These are phyloP conservation scores for Seiridium unicorne DNA, from an alignment of 2,329 filamentous ascomycete genomes.

Conservation along the genomic window DNA sequence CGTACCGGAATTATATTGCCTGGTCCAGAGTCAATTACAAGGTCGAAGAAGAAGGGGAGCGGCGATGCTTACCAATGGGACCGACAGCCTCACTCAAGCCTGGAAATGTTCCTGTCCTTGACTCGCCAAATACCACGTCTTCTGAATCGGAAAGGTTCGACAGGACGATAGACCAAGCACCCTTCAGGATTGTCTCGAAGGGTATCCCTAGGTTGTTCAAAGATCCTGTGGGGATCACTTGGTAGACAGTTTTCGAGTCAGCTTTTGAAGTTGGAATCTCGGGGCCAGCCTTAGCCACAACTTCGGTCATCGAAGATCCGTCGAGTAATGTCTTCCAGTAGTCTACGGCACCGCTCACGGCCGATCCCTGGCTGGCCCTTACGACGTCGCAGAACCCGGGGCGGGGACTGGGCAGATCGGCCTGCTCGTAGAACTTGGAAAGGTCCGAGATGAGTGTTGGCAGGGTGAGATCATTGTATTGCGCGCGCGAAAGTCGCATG, in stretches of 20 bases:
- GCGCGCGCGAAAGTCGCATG: slow-evolving; percentile 46
- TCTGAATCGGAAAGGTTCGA: slow-evolving; percentile 44
- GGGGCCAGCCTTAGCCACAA: slow-evolving; percentile 41
- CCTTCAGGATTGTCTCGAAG: slow-evolving; percentile 53
- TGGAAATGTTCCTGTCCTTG: slow-evolving; percentile 46
- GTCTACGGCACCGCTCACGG: slow-evolving; percentile 34
- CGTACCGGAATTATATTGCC: slow-evolving; percentile 48
- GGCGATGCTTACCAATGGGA: slow-evolving; percentile 28
- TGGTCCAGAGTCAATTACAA: not conserved
- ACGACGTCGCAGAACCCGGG: slow-evolving; percentile 49
- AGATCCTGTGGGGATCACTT: slow-evolving; percentile 38
- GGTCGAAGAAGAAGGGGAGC: not conserved
- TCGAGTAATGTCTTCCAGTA: slow-evolving; percentile 47
- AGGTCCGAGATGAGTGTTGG: slow-evolving; percentile 48
- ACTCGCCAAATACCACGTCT: slow-evolving; percentile 57
- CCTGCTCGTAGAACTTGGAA: slow-evolving; percentile 41
- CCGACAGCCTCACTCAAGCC: slow-evolving; percentile 43
- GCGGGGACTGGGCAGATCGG: slow-evolving; percentile 28
- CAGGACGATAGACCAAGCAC: slow-evolving; percentile 56
- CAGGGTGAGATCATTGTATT: slow-evolving; percentile 46
- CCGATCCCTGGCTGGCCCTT: slow-evolving; percentile 35
- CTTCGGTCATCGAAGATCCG: slow-evolving; percentile 44
- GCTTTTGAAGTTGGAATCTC: slow-evolving; percentile 29
- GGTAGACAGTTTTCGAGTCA: slow-evolving; percentile 37
- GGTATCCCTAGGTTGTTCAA: slow-evolving; percentile 42